Evolutionary conservation across 805 yeast species (phyloP).

Genomic region (Clavispora vitiphila): DNA sequence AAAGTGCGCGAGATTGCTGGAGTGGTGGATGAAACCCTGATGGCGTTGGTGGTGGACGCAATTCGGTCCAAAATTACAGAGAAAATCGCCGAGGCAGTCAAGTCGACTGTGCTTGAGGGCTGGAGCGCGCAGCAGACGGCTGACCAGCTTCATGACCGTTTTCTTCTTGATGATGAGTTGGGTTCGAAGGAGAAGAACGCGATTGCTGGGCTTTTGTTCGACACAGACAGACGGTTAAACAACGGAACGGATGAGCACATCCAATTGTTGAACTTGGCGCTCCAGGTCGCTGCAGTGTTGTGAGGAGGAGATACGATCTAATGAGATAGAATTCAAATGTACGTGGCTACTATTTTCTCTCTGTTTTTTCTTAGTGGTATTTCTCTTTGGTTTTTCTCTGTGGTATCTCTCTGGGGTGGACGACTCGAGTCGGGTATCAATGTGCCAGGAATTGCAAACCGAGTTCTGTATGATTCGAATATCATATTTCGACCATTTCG

Average conservation of each 20-base stretch:
- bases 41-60: conserved; percentile 38
- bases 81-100: conserved; percentile 39
- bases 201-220: conserved; percentile 63
- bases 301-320: too few relatives aligned
- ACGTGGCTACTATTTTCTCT: too few relatives aligned
- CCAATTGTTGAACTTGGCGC: conserved; percentile 62
- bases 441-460: too few relatives aligned
- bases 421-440: too few relatives aligned
- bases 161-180: conserved; percentile 51
- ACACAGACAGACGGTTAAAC: conserved; percentile 65
- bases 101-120: conserved; percentile 55
- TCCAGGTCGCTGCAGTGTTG: conserved; percentile 22
- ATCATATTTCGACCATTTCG: too few relatives aligned
- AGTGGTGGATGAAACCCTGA: conserved; percentile 49
- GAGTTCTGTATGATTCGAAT: too few relatives aligned
- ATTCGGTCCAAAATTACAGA: conserved; percentile 22
- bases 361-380: too few relatives aligned
- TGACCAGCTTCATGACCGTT: conserved; percentile 64
- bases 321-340: too few relatives aligned
- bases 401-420: too few relatives aligned
- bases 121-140: conserved; percentile 75
- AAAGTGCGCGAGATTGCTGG: conserved; percentile 74
- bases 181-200: conserved; percentile 54
- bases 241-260: conserved; percentile 90
- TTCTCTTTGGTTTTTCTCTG: too few relatives aligned